phyloP scores from a whole-genome alignment of 2,329 filamentous ascomycete species.

The Escovopsis weberi region DNA sequence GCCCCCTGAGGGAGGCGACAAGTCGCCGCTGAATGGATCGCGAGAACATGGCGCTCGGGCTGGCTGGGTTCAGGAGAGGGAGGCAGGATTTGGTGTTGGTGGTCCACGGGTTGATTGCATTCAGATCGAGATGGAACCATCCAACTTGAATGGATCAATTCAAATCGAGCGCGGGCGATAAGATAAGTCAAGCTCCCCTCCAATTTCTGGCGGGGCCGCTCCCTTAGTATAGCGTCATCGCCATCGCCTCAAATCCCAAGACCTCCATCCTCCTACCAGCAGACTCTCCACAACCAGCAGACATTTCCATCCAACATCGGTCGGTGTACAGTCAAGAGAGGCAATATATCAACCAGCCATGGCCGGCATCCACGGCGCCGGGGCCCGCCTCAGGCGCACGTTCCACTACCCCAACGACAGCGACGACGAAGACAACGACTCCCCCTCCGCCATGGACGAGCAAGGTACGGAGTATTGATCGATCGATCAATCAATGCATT shows the following conservation, averaged over 20 bases:
- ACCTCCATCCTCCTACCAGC: too few relatives aligned
- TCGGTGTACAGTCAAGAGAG: too few relatives aligned
- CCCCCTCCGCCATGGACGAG: conserved; percentile 56
- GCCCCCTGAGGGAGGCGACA: conserved; percentile 10
- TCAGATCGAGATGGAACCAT: background rate
- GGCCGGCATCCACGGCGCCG: conserved; percentile 15
- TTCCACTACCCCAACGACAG: conserved; percentile 60
- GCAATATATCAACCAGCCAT: conserved; percentile 6
- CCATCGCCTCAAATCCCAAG: too few relatives aligned
- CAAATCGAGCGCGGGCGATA: background rate
- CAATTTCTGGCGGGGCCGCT: too few relatives aligned
- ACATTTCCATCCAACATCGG: too few relatives aligned
- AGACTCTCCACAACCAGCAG: too few relatives aligned
- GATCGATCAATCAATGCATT: too few relatives aligned
- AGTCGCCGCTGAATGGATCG: conserved; percentile 12
- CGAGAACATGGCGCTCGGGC: conserved; percentile 7
- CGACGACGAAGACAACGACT: conserved; percentile 33
- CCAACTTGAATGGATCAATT: background rate
- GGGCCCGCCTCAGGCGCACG: conserved; percentile 55
- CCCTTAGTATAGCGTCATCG: too few relatives aligned
- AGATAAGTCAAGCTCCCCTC: too few relatives aligned
- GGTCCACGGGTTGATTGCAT: background rate
- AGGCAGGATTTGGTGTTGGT: background rate
- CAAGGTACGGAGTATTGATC: conserved; percentile 35
- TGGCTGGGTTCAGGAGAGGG: background rate